phyloP scores from a whole-genome alignment of 2,329 filamentous ascomycete genomes.

The Fusarium lateritium region DNA sequence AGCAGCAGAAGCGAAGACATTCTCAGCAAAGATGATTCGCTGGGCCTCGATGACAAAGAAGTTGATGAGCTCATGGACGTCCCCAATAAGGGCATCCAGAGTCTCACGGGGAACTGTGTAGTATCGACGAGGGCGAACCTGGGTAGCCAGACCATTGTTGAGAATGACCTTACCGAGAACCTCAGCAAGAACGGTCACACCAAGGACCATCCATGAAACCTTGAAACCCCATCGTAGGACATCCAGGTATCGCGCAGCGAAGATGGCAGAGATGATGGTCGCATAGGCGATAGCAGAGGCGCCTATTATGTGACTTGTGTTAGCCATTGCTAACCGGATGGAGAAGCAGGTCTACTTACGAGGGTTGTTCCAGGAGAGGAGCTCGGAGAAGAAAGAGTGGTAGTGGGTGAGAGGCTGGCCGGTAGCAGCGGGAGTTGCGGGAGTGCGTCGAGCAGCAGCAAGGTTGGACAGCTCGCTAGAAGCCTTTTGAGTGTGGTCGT shows the following conservation, averaged over 20 bases:
- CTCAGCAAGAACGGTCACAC: slow-evolving; percentile 73
- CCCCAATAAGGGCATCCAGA: slow-evolving; percentile 72
- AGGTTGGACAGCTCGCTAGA: slow-evolving; percentile 70
- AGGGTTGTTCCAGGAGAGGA: slow-evolving; percentile 79
- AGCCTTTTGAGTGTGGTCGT: slow-evolving; percentile 69
- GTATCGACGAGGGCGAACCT: slow-evolving; percentile 77
- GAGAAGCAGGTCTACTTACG: slow-evolving; percentile 61
- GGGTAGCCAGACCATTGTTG: slow-evolving; percentile 73
- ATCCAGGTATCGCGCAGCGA: slow-evolving; percentile 76
- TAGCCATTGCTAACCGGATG: slow-evolving; percentile 29
- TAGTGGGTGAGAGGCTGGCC: slow-evolving; percentile 77
- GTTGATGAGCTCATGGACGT: slow-evolving; percentile 78
- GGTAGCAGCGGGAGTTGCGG: slow-evolving; percentile 67
- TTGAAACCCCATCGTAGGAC: slow-evolving; percentile 76
- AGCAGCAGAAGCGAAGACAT: slow-evolving; percentile 70
- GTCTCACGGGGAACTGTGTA: slow-evolving; percentile 76
- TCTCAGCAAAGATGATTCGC: slow-evolving; percentile 78
- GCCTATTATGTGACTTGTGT: slow-evolving; percentile 57
- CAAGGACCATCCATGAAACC: slow-evolving; percentile 74
- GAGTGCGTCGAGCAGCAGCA: slow-evolving; percentile 70
- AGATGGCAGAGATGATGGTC: slow-evolving; percentile 70
- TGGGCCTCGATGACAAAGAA: slow-evolving; percentile 80
- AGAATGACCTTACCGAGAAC: slow-evolving; percentile 72
- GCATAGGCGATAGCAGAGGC: slow-evolving; percentile 76
- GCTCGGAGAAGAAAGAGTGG: slow-evolving; percentile 78